Evolutionary conservation across 257 asterid genomes (phyloP), one percentile per base, ranked within the genome.

Genomic region (Rubia yunnanensis): DNA sequence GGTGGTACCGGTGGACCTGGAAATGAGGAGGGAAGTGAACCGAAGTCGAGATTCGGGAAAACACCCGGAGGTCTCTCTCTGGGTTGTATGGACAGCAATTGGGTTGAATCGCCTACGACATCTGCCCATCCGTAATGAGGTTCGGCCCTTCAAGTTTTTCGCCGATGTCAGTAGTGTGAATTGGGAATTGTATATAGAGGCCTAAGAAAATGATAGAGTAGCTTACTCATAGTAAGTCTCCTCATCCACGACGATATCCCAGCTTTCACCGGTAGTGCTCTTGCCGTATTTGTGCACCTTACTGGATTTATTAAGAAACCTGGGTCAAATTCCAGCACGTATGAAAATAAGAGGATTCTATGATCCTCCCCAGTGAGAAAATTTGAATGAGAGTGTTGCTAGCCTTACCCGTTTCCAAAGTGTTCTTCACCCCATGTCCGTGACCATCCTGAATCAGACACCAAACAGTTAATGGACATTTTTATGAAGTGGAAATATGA

Each of bases 361-460:
- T 44, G 52, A 15, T 44, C 17, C 52, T 39, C 48, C 48, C 13
- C 18, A 11, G 48, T 39, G 13, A 39, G 3, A 39, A 39, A 39
- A 2, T 39, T 39, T 39, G 48, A 39, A 17, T 39, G 4, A 3
- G 48, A 39, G 48, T 39, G 48, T 39, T 39, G 48, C 48, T 39
- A 39, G 52, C 61, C 83, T 7, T 80, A 94, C 99, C 99, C 96
- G 5, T 94, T 94, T 61, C 99, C 99, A 0, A 94, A 90, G 86
- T 94, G 99, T 78, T 94, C 99, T 75, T 94, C 99, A 63, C 99
- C 99, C 99, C 99, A 94, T 66, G 96, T 94, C 80, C 99, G 80
- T 3, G 99, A 90, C 99, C 99, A 94, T 72, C 99, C 99, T 94
- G 28, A 39, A 15, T 22, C 71, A 74, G n/a, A 9, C 24, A 8